Base-by-base conservation (phyloP, 768 basidiomycete species). In the Suillus occidentalis region DNA sequence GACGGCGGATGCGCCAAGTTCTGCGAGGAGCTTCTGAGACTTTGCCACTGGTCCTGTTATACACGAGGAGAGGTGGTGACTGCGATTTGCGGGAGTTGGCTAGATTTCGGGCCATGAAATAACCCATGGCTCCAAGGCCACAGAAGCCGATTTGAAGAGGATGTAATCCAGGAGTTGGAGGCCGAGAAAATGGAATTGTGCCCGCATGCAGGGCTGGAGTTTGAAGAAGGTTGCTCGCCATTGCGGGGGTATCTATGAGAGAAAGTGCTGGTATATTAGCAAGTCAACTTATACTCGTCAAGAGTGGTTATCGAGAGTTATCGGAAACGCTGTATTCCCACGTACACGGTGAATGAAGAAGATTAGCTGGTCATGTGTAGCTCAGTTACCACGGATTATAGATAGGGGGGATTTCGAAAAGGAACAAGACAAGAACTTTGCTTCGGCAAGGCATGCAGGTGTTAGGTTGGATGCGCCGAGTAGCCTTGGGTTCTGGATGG, bases 101-200 rank as follows among this genome's bases (percentile, higher is more conserved):
- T 40, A 97, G 82, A 75, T 96, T 97, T 43, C 83, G 82, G 7
- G 90, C 90, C 90, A 95, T 95, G 22, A 80, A 75, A 70, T 81
- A 85, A 12, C 91, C 92, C 86, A 94, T 91, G 25, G 85, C 83
- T 25, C 89, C 89, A 18, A 89, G 76, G 4, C 80, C 82, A 68
- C 71, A 72, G 70, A 71, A 75, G 63, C 86, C 87, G 68, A 88
- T 72, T 66, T 77, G 80, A 49, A 74, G 71, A 10, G 75, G 71
- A 63, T 75, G 73, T 7, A 63, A 68, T 6, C 75, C 75, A 0
- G 88, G 88, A 0, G 87, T 86, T 3, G 78, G 67, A 3, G 89
- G 88, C 20, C 87, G 83, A 16, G 88, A 89, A 78, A 85, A 90
- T 9, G 85, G 85, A 16, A 82, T 63, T 20, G 63, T 66, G 31